Percentiles rank a stretch among this genome's conserved stretches.
These are phyloP conservation scores for Ustilago sp. DNA, from an alignment of 1,284 basidiomycete genomes.

Conservation along the genomic window DNA sequence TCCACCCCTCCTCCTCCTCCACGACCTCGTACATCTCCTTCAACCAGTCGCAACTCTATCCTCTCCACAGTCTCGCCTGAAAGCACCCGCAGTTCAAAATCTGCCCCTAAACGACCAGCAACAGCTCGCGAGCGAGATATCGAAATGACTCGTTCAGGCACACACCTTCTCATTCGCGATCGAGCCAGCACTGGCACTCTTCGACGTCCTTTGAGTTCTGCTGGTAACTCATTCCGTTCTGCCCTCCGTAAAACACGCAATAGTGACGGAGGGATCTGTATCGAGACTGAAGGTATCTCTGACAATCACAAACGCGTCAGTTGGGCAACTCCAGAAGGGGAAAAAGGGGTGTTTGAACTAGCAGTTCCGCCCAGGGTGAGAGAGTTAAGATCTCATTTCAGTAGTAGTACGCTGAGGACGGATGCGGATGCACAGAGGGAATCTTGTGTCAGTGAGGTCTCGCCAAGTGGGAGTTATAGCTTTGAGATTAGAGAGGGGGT, in stretches of 20 bases:
- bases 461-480: constrained; percentile 34
- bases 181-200: constrained; percentile 13
- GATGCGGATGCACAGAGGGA: not conserved
- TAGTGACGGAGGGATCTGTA: constrained; percentile 19
- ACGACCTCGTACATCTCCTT: not conserved
- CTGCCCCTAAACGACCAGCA: constrained; percentile 12
- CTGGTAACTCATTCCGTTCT: constrained; percentile 16
- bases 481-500: constrained; percentile 47
- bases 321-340: not conserved
- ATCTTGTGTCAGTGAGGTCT: constrained; percentile 8
- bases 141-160: constrained; percentile 37
- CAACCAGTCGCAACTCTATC: not conserved
- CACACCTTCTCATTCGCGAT: constrained; percentile 30
- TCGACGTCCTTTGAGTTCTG: constrained; percentile 20
- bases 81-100: not conserved
- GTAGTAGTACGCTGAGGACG: constrained; percentile 15
- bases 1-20: not conserved
- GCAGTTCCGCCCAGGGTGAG: not conserved
- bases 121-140: constrained; percentile 26
- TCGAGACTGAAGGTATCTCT: constrained; percentile 36
- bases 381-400: constrained; percentile 29
- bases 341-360: constrained; percentile 9
- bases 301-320: not conserved
- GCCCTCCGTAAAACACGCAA: constrained; percentile 14
- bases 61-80: not conserved